Conservation (phyloP, 768 basidiomycete genomes). For the Cystofilobasidium capitatum region DNA sequence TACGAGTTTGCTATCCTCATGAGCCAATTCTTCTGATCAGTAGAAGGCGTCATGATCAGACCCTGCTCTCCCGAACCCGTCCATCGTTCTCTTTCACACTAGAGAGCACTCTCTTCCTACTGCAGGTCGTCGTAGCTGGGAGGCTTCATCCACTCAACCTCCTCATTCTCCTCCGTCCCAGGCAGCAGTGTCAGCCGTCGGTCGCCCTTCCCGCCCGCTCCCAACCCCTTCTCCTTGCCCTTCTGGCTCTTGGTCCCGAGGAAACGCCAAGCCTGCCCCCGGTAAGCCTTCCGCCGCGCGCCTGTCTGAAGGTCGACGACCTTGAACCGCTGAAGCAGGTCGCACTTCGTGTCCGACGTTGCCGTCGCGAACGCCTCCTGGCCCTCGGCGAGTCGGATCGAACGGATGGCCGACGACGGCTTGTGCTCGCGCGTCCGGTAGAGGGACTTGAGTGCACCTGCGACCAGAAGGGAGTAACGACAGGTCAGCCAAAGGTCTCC, state of each 20-base stretch:
- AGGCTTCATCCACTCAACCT: not conserved
- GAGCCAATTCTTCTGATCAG: too few species aligned
- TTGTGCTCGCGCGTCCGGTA: slow-evolving; percentile 38
- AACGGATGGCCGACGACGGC: slow-evolving; percentile 39
- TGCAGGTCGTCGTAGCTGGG: not conserved
- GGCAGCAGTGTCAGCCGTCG: slow-evolving; percentile 26
- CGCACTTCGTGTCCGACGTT: not conserved
- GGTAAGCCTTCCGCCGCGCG: slow-evolving; percentile 11
- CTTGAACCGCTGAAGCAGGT: slow-evolving; percentile 3
- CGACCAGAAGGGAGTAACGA: not conserved
- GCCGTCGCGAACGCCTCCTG: slow-evolving; percentile 23
- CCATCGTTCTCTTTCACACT: too few species aligned
- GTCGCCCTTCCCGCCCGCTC: not conserved
- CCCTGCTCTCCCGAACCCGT: too few species aligned
- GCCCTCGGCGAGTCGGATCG: slow-evolving; percentile 44
- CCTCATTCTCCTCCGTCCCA: slow-evolving; percentile 30
- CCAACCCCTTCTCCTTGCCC: not conserved
- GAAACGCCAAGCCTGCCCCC: slow-evolving; percentile 7
- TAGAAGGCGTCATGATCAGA: too few species aligned
- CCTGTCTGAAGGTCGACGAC: slow-evolving; percentile 9
- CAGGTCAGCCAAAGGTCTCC: slow-evolving; percentile 31
- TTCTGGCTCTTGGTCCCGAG: slow-evolving; percentile 3
- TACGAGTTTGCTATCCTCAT: too few species aligned
- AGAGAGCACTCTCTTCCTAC: not conserved
- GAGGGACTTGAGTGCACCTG: not conserved